Conservation (phyloP, 1,284 basidiomycete species). For the Ceratobasidium sp. region DNA sequence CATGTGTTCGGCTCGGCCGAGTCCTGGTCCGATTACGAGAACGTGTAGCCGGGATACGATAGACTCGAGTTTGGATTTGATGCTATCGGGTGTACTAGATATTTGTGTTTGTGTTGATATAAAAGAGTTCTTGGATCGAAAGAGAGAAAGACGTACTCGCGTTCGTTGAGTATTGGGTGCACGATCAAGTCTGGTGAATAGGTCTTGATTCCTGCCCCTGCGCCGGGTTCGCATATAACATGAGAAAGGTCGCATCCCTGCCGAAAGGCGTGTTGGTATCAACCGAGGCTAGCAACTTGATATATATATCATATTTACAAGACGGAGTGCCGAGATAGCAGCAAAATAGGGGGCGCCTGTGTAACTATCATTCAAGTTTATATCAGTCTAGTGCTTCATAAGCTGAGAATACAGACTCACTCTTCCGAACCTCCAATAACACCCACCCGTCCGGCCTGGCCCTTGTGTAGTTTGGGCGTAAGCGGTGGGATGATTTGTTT, state of each 20-base stretch:
- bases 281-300: constrained; percentile 44
- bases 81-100: constrained; percentile 63
- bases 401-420: constrained; percentile 62
- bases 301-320: constrained; percentile 64
- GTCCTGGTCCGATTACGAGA: constrained; percentile 92
- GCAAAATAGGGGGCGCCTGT: constrained; percentile 97
- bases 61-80: constrained; percentile 71
- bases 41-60: constrained; percentile 91
- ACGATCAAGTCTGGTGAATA: constrained; percentile 98
- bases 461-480: constrained; percentile 91
- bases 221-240: constrained; percentile 95
- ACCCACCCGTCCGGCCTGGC: constrained; percentile 94
- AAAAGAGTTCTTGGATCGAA: neutral
- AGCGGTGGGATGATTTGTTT: constrained; percentile 88
- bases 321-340: constrained; percentile 86
- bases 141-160: constrained; percentile 55
- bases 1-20: constrained; percentile 93
- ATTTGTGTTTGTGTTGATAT: too few relatives aligned
- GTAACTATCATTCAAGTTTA: constrained; percentile 66
- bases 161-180: constrained; percentile 85
- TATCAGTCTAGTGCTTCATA: neutral
- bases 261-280: neutral
- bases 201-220: constrained; percentile 92
- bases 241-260: constrained; percentile 95
- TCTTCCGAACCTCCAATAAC: constrained; percentile 96